Percentiles rank a stretch among this genome's conserved stretches.
Conservation (phyloP, 768 basidiomycete species). For the Podaxis carcinomalis region DNA sequence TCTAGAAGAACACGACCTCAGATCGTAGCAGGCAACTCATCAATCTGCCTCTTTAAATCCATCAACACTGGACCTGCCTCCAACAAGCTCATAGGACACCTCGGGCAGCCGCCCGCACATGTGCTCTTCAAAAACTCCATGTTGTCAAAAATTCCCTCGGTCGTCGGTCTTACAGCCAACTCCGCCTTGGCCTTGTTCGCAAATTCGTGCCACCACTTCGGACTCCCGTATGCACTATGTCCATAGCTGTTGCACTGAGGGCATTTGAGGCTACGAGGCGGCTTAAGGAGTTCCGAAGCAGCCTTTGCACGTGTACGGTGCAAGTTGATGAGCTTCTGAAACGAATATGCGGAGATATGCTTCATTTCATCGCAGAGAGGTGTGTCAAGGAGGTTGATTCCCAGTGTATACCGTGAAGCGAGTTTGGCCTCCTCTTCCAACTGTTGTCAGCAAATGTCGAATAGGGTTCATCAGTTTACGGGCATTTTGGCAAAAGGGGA, state of each 20-base stretch:
- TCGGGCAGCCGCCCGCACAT: conserved; percentile 43
- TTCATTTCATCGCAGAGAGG: conserved; percentile 60
- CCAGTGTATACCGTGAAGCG: conserved; percentile 57
- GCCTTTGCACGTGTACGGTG: conserved; percentile 50
- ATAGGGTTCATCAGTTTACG: not conserved
- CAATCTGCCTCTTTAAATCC: conserved; percentile 53
- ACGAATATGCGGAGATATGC: conserved; percentile 61
- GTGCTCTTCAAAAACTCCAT: conserved; percentile 52
- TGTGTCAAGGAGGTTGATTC: conserved; percentile 46
- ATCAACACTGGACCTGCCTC: conserved; percentile 55
- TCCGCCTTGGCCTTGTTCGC: conserved; percentile 55
- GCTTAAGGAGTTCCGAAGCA: conserved; percentile 41
- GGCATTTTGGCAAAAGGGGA: not conserved
- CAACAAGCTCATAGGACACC: conserved; percentile 66
- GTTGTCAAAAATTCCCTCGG: conserved; percentile 52
- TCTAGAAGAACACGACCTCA: not conserved
- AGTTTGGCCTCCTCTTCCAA: conserved; percentile 58
- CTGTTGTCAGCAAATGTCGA: not conserved
- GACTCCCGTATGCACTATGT: conserved; percentile 40
- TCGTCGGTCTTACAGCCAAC: conserved; percentile 48
- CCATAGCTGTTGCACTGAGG: conserved; percentile 60
- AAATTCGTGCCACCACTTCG: conserved; percentile 73
- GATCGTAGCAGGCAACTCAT: conserved; percentile 39
- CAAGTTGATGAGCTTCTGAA: conserved; percentile 61
- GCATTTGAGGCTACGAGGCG: conserved; percentile 43